A percentile compares a stretch with the other conserved stretches of the same genome.
phyloP scores from a whole-genome alignment of 2,329 filamentous ascomycete genomes.

The Teratosphaeria destructans region DNA sequence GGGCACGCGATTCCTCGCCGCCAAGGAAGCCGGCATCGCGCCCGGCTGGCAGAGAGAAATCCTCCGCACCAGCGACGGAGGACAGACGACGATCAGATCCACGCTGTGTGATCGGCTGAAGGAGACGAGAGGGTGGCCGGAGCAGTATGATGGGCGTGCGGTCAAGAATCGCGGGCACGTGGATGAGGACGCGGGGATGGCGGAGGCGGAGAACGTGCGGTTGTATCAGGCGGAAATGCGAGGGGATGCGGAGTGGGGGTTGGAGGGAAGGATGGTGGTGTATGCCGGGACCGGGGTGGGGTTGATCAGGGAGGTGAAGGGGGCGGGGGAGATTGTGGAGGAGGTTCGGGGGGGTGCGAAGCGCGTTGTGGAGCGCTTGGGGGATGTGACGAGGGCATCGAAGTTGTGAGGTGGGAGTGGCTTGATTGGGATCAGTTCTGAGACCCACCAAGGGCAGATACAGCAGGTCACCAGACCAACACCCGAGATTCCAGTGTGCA shows the following conservation, averaged over 20 bases:
- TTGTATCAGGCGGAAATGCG: slow-evolving; percentile 39
- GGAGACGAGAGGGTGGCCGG: slow-evolving; percentile 49
- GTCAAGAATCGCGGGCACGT: slow-evolving; percentile 45
- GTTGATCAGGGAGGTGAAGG: slow-evolving; percentile 41
- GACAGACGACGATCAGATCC: slow-evolving; percentile 40
- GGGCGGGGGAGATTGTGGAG: slow-evolving; percentile 43
- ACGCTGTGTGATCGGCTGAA: slow-evolving; percentile 44
- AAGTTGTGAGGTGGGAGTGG: neutral
- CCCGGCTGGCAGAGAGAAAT: slow-evolving; percentile 40
- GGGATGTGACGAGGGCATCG: neutral
- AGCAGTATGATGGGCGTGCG: slow-evolving; percentile 47
- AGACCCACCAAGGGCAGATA: too few species aligned
- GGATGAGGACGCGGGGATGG: slow-evolving; percentile 31
- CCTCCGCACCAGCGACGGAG: slow-evolving; percentile 39
- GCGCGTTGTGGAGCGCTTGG: slow-evolving; percentile 19
- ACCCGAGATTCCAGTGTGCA: too few species aligned
- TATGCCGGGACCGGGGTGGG: slow-evolving; percentile 55
- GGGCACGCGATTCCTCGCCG: slow-evolving; percentile 54
- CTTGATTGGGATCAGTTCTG: too few species aligned
- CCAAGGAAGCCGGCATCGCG: slow-evolving; percentile 36
- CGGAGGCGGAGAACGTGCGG: slow-evolving; percentile 34
- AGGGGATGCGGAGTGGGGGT: slow-evolving; percentile 45
- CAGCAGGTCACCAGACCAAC: too few species aligned
- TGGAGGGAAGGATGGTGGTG: slow-evolving; percentile 45
- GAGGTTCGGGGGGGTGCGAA: slow-evolving; percentile 34